These are phyloP conservation scores for Mimosa pudica DNA, from an alignment of 306 rosid species.

Conservation along the genomic window DNA sequence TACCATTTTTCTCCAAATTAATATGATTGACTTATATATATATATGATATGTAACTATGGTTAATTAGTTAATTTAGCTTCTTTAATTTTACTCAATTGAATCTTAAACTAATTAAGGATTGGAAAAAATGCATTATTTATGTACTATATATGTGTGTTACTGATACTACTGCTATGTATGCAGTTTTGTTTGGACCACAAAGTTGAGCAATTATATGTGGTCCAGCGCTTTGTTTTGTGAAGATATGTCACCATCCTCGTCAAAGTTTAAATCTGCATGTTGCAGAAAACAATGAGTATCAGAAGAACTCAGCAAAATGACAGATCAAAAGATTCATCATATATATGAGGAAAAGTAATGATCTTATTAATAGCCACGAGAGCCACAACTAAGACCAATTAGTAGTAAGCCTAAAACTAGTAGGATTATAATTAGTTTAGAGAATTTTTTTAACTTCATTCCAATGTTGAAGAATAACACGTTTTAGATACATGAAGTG, in stretches of 20 bases:
- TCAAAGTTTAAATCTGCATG: not conserved
- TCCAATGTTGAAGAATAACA: no score
- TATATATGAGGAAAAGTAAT: not conserved
- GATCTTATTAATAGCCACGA: not conserved
- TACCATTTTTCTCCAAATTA: no score
- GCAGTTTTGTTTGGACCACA: not conserved
- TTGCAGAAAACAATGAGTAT: not conserved
- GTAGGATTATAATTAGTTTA: no score
- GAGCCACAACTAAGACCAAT: not conserved
- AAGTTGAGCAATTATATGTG: not conserved
- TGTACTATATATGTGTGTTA: not conserved
- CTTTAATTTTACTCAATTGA: no score
- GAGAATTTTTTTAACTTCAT: no score
- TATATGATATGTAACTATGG: no score
- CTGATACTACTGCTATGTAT: not conserved
- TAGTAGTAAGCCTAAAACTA: no score
- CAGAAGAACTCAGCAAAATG: not conserved
- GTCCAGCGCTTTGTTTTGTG: not conserved
- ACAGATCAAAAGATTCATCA: not conserved
- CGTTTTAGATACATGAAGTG: no score
- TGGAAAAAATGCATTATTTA: no score
- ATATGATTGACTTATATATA: no score
- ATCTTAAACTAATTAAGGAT: no score
- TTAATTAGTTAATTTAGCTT: no score
- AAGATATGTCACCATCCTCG: not conserved